phyloP scores from a whole-genome alignment of 306 rosid species.

The Citrullus amarus region DNA sequence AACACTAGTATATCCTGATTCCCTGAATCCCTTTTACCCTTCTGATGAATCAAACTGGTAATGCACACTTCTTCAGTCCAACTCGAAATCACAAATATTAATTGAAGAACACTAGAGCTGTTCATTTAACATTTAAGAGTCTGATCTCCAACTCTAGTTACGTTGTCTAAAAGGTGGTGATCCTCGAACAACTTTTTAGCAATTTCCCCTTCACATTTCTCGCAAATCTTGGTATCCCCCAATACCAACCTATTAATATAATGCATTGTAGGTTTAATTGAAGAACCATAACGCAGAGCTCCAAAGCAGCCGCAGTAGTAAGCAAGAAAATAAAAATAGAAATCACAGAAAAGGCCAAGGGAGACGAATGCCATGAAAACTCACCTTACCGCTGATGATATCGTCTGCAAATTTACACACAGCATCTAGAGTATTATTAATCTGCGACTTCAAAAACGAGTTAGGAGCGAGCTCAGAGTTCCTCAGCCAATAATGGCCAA shows the following conservation, averaged over 20 bases:
- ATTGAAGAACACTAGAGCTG: neutral
- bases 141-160: neutral
- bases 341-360: neutral
- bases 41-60: neutral
- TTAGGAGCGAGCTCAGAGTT: constrained; percentile 66
- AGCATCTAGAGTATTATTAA: constrained; percentile 53
- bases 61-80: neutral
- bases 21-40: neutral
- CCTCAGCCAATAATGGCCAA: constrained; percentile 94
- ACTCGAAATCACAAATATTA: neutral
- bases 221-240: neutral
- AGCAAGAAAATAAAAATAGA: neutral
- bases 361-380: constrained; percentile 9
- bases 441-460: constrained; percentile 43
- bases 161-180: neutral
- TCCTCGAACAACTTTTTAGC: neutral
- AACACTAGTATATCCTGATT: neutral
- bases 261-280: neutral
- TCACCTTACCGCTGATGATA: constrained; percentile 88
- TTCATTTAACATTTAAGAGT: neutral
- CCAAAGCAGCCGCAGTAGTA: too few species aligned
- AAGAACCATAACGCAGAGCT: neutral
- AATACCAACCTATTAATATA: neutral
- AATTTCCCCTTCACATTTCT: neutral
- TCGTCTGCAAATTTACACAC: constrained; percentile 52